Evolutionary conservation across 148 eudicot species (phyloP), one percentile per base, ranked within the genome.

Genomic region (Camellia sinensis): DNA sequence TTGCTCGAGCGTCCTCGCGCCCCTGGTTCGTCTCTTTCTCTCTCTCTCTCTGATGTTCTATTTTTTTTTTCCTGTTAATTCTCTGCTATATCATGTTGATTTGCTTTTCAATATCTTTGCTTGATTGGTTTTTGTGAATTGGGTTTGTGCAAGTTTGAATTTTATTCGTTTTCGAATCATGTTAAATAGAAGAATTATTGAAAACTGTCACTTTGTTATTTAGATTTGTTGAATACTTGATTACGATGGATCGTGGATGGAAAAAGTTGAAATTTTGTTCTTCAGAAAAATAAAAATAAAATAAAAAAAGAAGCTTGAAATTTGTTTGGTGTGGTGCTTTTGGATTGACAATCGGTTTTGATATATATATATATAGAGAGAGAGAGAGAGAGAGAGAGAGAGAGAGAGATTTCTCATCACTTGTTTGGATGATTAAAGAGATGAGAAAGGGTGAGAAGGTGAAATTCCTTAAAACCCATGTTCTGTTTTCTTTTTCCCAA

Each of bases 1-100:
- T 7, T 72, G 46, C 87, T 92, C 40, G 92, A 89, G 68, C 90
- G 89, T 0, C 93, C 91, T 19, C 82, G 75, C 2, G 75, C 89
- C 44, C 90, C 89, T 18, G 93, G 93, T 92, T 74, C 9, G 73
- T 41, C 21, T 43, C 43, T 66, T 46, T n/a, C 29, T 68, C 9
- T n/a, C 2, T 2, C 3, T 44, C 37, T 61, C 19, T 78, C 18
- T 22, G 43, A 8, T 54, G n/a, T 1, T 29, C 37, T 29, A 29
- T 29, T 29, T 29, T 29, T 29, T 29, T 29, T 29, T 29, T 29
- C 1, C 37, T 29, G 1, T 29, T 29, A 29, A 29, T 29, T 61
- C 19, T 78, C 18, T 22, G 43, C 7, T 54, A 18, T 68, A 67
- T 21, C 13, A 1, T 10, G 14, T 17, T 17, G 29, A 1, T 54